These are phyloP conservation scores for Ramaria sp. DNA, from an alignment of 768 basidiomycete genomes.

Conservation along the genomic window DNA sequence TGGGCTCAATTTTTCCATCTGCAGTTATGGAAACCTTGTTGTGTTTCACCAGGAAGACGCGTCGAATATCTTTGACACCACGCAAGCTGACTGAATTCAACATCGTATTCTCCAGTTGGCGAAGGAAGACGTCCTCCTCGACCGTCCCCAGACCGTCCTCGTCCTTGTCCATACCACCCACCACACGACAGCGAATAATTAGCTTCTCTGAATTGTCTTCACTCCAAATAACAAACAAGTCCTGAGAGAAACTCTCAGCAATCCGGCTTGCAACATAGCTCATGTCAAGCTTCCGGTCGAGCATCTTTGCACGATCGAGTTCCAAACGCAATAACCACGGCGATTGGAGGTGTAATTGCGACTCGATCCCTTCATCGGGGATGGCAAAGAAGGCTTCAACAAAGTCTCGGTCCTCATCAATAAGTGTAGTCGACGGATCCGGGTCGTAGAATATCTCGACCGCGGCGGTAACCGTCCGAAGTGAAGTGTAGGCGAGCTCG, in stretches of 20 bases:
- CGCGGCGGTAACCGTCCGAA: slow-evolving; percentile 87
- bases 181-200: slow-evolving; percentile 90
- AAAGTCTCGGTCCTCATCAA: slow-evolving; percentile 91
- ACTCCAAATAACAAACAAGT: slow-evolving; percentile 96
- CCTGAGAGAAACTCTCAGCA: slow-evolving; percentile 88
- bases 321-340: slow-evolving; percentile 97
- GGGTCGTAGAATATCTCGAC: slow-evolving; percentile 99
- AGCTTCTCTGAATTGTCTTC: slow-evolving; percentile 98
- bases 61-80: slow-evolving; percentile 81
- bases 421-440: slow-evolving; percentile 80
- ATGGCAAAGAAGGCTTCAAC: slow-evolving; percentile 99
- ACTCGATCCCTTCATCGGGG: slow-evolving; percentile 91
- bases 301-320: slow-evolving; percentile 94
- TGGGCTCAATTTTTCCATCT: slow-evolving; percentile 47
- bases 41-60: slow-evolving; percentile 89
- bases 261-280: slow-evolving; percentile 88
- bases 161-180: slow-evolving; percentile 76
- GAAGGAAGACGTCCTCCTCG: slow-evolving; percentile 93
- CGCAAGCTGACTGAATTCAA: slow-evolving; percentile 90
- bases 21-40: slow-evolving; percentile 58
- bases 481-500: slow-evolving; percentile 85
- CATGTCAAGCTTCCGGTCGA: slow-evolving; percentile 95
- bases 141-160: slow-evolving; percentile 64
- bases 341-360: slow-evolving; percentile 83
- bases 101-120: slow-evolving; percentile 94